Percentiles rank a stretch among this genome's conserved stretches.
These are phyloP conservation scores for Elongisporangium anandrum DNA, from an alignment of 352 stramenopile genomes.

Conservation along the genomic window DNA sequence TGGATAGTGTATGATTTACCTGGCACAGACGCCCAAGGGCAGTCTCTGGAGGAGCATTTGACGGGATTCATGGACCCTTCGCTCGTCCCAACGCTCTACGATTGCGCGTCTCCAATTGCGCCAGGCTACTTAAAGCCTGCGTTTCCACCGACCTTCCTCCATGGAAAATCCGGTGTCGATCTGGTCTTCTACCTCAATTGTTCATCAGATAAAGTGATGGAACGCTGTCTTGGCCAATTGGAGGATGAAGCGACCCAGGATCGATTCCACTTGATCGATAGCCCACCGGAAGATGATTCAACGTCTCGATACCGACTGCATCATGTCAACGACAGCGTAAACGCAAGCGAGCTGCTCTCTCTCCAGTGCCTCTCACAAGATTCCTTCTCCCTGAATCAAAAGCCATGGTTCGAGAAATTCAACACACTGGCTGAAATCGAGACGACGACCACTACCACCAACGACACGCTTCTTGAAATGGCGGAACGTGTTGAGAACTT, in stretches of 20 bases:
- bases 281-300: conserved; percentile 39
- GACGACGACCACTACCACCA: conserved; percentile 7
- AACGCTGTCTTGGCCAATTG: conserved; percentile 59
- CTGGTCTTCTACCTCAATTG: conserved; percentile 65
- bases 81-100: conserved; percentile 34
- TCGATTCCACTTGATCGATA: conserved; percentile 43
- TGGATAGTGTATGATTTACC: conserved; percentile 72
- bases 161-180: conserved; percentile 68
- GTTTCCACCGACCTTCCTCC: conserved; percentile 38
- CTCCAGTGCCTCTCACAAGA: conserved; percentile 37
- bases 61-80: conserved; percentile 49
- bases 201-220: conserved; percentile 22
- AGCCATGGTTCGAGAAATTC: conserved; percentile 48
- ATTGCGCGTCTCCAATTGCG: conserved; percentile 53
- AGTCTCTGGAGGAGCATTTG: conserved; percentile 47
- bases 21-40: conserved; percentile 32
- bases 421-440: conserved; percentile 33
- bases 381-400: conserved; percentile 17
- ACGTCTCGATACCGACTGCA: conserved; percentile 45
- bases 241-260: conserved; percentile 38
- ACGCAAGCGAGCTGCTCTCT: conserved; percentile 46
- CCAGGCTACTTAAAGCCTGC: conserved; percentile 25
- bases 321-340: conserved; percentile 40
- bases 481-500: conserved; percentile 27
- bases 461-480: conserved; percentile 32